These are phyloP conservation scores for Aspergillus sp. DNA, from an alignment of 2,329 filamentous ascomycete genomes.

Conservation along the genomic window DNA sequence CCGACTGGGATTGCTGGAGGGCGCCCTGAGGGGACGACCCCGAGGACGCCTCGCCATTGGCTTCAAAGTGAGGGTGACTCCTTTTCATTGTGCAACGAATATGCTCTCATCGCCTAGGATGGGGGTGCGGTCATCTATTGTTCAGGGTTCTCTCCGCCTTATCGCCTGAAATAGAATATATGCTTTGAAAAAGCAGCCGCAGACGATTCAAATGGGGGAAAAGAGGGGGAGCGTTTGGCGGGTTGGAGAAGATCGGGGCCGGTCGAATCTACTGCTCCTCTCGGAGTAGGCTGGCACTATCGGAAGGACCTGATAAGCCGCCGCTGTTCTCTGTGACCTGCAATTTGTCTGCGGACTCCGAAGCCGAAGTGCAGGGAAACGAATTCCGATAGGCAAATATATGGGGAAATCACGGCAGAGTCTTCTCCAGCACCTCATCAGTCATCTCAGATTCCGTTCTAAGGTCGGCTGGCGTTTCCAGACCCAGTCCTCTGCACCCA, in stretches of 20 bases:
- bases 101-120: conserved; percentile 24
- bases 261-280: background rate
- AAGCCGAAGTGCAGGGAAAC: conserved; percentile 2
- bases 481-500: no score
- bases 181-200: background rate
- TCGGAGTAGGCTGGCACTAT: background rate
- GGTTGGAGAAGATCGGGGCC: background rate
- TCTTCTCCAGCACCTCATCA: background rate
- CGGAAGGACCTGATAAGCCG: background rate
- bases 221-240: conserved; percentile 1
- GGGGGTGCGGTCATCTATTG: conserved; percentile 18
- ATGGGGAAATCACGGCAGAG: background rate
- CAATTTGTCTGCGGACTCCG: conserved; percentile 9
- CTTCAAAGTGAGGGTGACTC: conserved; percentile 39
- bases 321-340: background rate
- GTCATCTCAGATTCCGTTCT: background rate
- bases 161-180: background rate
- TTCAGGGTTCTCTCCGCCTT: background rate
- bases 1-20: conserved; percentile 21
- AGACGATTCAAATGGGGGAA: background rate
- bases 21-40: conserved; percentile 31
- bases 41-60: conserved; percentile 37
- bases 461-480: no score
- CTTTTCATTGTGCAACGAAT: conserved; percentile 35
- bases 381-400: background rate